Conservation (phyloP, 306 rosid genomes). For the Rosa chinensis region DNA sequence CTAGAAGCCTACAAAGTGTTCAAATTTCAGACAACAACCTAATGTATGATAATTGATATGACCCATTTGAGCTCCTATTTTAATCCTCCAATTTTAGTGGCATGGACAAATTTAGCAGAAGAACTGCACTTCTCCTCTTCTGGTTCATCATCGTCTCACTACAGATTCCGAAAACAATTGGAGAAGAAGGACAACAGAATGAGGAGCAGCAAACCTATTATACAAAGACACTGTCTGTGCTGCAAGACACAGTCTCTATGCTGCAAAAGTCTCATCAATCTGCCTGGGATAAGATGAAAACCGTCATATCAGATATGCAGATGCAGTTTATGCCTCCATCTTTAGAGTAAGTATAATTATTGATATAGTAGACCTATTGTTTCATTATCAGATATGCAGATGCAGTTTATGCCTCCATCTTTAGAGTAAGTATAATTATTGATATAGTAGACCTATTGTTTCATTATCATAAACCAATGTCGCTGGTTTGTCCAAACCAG, state of each 20-base stretch:
- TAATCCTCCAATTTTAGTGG: not conserved
- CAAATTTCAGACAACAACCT: constrained; percentile 1
- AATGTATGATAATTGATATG: not conserved
- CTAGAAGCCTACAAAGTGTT: constrained; percentile 6
- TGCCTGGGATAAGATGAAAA: constrained; percentile 53
- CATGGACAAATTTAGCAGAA: constrained; percentile 53
- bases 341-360: constrained; percentile 44
- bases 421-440: constrained; percentile 42
- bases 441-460: not conserved
- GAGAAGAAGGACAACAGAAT: constrained; percentile 36
- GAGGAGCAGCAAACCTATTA: constrained; percentile 36
- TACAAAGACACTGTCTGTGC: constrained; percentile 33
- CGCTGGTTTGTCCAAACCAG: too few relatives aligned
- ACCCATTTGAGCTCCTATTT: constrained; percentile 27
- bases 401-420: constrained; percentile 54
- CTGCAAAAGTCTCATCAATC: constrained; percentile 51
- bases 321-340: constrained; percentile 54
- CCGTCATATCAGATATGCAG: constrained; percentile 42
- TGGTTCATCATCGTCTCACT: constrained; percentile 33
- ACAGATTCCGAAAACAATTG: constrained; percentile 36
- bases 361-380: not conserved
- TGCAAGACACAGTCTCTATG: constrained; percentile 38
- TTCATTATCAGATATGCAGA: constrained; percentile 35
- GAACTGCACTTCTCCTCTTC: constrained; percentile 33
- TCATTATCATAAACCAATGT: not conserved